Evolutionary conservation across 495 filamentous ascomycete genomes (phyloP).

Genomic region (Staphylotrichum tortipilum): DNA sequence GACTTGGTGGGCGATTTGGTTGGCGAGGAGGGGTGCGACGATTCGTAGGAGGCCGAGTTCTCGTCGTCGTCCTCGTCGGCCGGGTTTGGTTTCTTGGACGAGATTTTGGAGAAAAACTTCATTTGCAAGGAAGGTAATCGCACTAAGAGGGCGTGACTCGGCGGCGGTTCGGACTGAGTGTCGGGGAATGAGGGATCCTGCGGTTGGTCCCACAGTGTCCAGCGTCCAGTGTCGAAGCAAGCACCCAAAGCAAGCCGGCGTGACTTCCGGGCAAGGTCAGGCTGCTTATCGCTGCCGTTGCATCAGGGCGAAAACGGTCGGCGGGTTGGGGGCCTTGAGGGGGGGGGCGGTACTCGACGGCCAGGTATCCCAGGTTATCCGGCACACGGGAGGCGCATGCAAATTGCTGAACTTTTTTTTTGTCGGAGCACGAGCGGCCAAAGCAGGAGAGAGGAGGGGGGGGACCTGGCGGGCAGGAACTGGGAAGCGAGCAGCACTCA

Average conservation of each 20-base stretch:
- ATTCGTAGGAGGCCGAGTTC: constrained; percentile 25
- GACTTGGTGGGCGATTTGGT: constrained; percentile 15
- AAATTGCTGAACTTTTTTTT: constrained; percentile 6
- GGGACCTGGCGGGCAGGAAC: background rate
- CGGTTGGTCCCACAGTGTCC: constrained; percentile 19
- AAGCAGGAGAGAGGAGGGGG: constrained; percentile 5
- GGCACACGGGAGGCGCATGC: constrained; percentile 9
- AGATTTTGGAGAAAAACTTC: constrained; percentile 49
- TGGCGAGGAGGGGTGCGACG: constrained; percentile 18
- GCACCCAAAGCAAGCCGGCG: constrained; percentile 12
- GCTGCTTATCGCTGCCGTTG: constrained; percentile 22
- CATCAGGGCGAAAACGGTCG: constrained; percentile 22
- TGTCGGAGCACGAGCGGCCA: background rate
- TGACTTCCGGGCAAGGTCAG: constrained; percentile 26
- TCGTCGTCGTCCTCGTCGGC: constrained; percentile 41
- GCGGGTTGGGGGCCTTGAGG: constrained; percentile 6
- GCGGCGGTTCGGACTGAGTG: constrained; percentile 21
- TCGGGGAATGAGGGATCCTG: too few relatives aligned
- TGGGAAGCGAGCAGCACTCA: too few relatives aligned
- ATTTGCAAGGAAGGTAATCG: constrained; percentile 28
- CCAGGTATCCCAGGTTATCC: constrained; percentile 10
- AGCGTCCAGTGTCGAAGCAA: too few relatives aligned
- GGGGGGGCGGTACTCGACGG: constrained; percentile 19
- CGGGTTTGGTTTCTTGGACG: constrained; percentile 41
- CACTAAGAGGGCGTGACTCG: constrained; percentile 10